Percentiles rank a stretch among this genome's conserved stretches.
These are phyloP conservation scores for Quercus engelmannii DNA, from an alignment of 306 rosid species.

Conservation along the genomic window DNA sequence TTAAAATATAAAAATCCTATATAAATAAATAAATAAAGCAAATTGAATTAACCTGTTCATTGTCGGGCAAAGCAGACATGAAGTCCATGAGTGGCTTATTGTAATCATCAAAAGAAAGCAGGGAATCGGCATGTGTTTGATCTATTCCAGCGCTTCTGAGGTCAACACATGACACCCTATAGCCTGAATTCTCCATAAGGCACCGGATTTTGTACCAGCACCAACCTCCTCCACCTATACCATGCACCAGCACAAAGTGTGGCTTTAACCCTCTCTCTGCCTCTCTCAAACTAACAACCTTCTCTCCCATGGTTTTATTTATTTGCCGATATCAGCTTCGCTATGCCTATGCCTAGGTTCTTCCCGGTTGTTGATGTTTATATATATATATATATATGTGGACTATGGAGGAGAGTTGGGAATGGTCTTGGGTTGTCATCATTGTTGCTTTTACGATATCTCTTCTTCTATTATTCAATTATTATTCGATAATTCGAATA, in stretches of 20 bases:
- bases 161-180: conserved; percentile 71
- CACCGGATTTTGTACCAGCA: conserved; percentile 93
- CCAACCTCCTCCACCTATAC: conserved; percentile 83
- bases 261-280: conserved; percentile 21
- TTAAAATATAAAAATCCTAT: too few relatives aligned
- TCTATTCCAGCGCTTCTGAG: conserved; percentile 80
- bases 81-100: conserved; percentile 74
- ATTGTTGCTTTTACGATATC: conserved; percentile 13
- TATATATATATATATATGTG: neutral
- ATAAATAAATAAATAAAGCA: too few relatives aligned
- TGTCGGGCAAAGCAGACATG: conserved; percentile 57
- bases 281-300: conserved; percentile 13
- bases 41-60: conserved; percentile 56
- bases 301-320: conserved; percentile 36
- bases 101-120: conserved; percentile 72
- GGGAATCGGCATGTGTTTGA: conserved; percentile 54
- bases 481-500: too few relatives aligned
- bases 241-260: conserved; percentile 92
- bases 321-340: conserved; percentile 11
- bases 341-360: neutral
- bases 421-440: conserved; percentile 26
- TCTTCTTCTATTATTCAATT: too few relatives aligned
- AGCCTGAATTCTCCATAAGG: conserved; percentile 90
- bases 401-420: neutral
- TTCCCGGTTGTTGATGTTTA: conserved; percentile 9